phyloP scores from a whole-genome alignment of 805 yeast species.

The Cyberlindnera nakhonratchasimensis region DNA sequence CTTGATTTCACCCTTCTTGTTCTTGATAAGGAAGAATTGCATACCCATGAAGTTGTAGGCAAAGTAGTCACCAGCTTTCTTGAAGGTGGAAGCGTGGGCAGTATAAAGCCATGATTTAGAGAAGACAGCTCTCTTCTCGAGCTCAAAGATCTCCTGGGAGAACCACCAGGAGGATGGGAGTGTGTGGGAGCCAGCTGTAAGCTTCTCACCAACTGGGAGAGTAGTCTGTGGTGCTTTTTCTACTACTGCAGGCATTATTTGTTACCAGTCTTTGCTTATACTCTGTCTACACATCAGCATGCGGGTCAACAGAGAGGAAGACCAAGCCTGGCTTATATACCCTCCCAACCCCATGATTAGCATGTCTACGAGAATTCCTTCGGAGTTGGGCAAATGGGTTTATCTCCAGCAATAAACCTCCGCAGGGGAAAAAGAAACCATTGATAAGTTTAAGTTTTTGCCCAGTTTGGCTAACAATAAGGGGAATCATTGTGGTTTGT shows the following conservation, averaged over 20 bases:
- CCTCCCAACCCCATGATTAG: too few relatives aligned
- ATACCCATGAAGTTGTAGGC: constrained; percentile 49
- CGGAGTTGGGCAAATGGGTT: too few relatives aligned
- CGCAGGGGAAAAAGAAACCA: not conserved
- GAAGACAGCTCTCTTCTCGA: constrained; percentile 57
- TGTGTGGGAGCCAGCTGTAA: constrained; percentile 44
- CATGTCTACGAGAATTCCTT: too few relatives aligned
- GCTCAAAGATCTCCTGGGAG: constrained; percentile 52
- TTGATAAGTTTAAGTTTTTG: constrained; percentile 1
- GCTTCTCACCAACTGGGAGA: constrained; percentile 24
- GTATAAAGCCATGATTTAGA: constrained; percentile 55
- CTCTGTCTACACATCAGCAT: too few relatives aligned
- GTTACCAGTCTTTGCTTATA: not conserved
- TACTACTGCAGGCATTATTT: constrained; percentile 25
- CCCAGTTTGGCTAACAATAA: constrained; percentile 5
- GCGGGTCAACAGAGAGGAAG: too few relatives aligned
- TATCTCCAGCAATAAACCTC: too few relatives aligned
- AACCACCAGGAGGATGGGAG: constrained; percentile 69
- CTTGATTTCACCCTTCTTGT: constrained; percentile 48
- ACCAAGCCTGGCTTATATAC: not conserved
- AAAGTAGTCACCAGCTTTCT: constrained; percentile 55
- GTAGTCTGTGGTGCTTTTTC: constrained; percentile 28
- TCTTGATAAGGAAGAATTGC: constrained; percentile 53
- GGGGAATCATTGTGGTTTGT: too few relatives aligned
- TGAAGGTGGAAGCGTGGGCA: constrained; percentile 49